A percentile compares a stretch with the other conserved stretches of the same genome.
These are phyloP conservation scores for Dillenia turbinata DNA, from an alignment of 164 flowering plant genomes.

Conservation along the genomic window DNA sequence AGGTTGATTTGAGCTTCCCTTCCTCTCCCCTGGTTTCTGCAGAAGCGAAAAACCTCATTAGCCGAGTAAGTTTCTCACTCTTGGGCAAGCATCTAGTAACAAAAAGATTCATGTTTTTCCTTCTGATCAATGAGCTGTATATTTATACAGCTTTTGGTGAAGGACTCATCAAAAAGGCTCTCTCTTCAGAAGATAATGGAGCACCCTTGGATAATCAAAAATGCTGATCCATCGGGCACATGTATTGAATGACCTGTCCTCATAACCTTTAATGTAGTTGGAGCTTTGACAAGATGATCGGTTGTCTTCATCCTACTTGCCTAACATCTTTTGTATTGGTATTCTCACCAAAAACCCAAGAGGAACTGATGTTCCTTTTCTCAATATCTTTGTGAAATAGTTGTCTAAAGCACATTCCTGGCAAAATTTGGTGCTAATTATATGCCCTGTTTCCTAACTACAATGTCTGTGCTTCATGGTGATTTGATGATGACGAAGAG, in stretches of 20 bases:
- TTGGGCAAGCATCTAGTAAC: background rate
- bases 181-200: constrained; percentile 66
- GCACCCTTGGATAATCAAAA: constrained; percentile 75
- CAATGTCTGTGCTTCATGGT: too few relatives aligned
- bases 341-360: too few relatives aligned
- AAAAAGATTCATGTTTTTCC: background rate
- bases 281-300: too few relatives aligned
- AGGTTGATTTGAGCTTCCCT: constrained; percentile 77
- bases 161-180: constrained; percentile 66
- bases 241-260: constrained; percentile 10
- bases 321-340: too few relatives aligned
- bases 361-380: too few relatives aligned
- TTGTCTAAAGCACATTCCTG: too few relatives aligned
- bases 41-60: constrained; percentile 73
- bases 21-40: constrained; percentile 46
- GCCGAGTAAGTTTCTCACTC: constrained; percentile 35
- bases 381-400: too few relatives aligned
- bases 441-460: too few relatives aligned
- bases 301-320: too few relatives aligned
- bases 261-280: too few relatives aligned
- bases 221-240: constrained; percentile 39
- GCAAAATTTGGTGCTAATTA: too few relatives aligned
- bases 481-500: too few relatives aligned
- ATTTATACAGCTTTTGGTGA: constrained; percentile 57
- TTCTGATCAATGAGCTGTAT: background rate